Percentiles rank a stretch among this genome's conserved stretches.
Conservation (phyloP, 192 early-diverging fungal species). For the Coemansia sp. region DNA sequence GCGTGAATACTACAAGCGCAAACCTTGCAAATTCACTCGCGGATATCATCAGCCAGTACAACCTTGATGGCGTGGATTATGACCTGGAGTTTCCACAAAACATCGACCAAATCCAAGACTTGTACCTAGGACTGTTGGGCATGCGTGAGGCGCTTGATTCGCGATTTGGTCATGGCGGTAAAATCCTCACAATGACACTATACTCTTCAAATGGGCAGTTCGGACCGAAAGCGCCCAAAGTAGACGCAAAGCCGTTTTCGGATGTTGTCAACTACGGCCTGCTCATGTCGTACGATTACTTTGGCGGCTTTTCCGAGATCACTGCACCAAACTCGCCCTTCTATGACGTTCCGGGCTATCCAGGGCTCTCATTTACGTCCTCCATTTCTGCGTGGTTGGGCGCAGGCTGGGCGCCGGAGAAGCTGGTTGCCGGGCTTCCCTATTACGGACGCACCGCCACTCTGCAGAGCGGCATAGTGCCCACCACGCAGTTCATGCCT, state of each 20-base stretch:
- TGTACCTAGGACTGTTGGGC: constrained; percentile 59
- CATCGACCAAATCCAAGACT: constrained; percentile 61
- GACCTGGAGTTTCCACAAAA: constrained; percentile 67
- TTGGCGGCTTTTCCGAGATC: constrained; percentile 59
- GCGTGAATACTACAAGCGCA: constrained; percentile 30
- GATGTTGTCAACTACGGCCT: constrained; percentile 68
- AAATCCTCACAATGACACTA: constrained; percentile 65
- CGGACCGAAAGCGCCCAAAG: constrained; percentile 51
- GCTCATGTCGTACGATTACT: constrained; percentile 73
- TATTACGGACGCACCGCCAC: constrained; percentile 64
- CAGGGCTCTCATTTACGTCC: constrained; percentile 52
- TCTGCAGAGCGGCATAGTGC: constrained; percentile 1
- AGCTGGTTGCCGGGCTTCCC: constrained; percentile 65
- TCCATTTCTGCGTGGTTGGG: constrained; percentile 59
- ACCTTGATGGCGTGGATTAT: constrained; percentile 66
- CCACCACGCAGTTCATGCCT: constrained; percentile 39
- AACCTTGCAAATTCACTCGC: constrained; percentile 43
- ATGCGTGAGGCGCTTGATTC: constrained; percentile 60
- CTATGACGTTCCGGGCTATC: constrained; percentile 38
- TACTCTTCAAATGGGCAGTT: constrained; percentile 60
- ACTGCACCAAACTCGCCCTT: constrained; percentile 62
- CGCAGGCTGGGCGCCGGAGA: constrained; percentile 61
- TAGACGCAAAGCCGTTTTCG: constrained; percentile 62
- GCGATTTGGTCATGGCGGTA: constrained; percentile 48
- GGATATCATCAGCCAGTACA: constrained; percentile 40